Evolutionary conservation across 768 basidiomycete genomes (phyloP).

Genomic region (Boletus eberwhitei): DNA sequence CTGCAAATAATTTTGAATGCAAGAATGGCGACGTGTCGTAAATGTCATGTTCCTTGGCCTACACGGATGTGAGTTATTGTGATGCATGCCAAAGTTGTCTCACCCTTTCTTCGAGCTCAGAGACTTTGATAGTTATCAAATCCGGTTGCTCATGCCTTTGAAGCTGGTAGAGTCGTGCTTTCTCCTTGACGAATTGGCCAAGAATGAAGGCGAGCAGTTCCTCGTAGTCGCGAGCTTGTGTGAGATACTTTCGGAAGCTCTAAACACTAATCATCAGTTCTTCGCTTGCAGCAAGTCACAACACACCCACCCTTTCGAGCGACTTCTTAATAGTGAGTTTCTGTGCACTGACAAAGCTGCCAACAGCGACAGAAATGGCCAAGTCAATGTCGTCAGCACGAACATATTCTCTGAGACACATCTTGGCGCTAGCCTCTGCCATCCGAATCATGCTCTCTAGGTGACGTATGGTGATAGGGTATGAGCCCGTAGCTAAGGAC

Average conservation of each 20-base stretch:
- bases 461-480: slow-evolving; percentile 97
- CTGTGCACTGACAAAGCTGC: slow-evolving; percentile 93
- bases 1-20: slow-evolving; percentile 73
- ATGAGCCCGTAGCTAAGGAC: slow-evolving; percentile 96
- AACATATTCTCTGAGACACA: slow-evolving; percentile 96
- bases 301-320: slow-evolving; percentile 68
- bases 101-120: slow-evolving; percentile 87
- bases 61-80: slow-evolving; percentile 11
- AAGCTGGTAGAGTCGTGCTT: slow-evolving; percentile 78
- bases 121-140: slow-evolving; percentile 66
- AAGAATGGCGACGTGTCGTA: slow-evolving; percentile 88
- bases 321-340: slow-evolving; percentile 99
- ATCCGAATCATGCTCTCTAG: slow-evolving; percentile 99
- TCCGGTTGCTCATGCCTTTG: slow-evolving; percentile 77
- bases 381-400: slow-evolving; percentile 95
- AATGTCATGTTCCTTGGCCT: slow-evolving; percentile 98
- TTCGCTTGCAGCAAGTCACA: background rate
- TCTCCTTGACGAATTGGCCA: slow-evolving; percentile 90
- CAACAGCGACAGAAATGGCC: slow-evolving; percentile 93
- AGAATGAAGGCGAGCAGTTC: slow-evolving; percentile 93
- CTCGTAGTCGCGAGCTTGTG: slow-evolving; percentile 93
- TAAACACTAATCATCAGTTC: slow-evolving; percentile 32
- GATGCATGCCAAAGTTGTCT: background rate
- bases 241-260: slow-evolving; percentile 97
- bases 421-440: slow-evolving; percentile 98